phyloP scores from a whole-genome alignment of 2,329 filamentous ascomycete genomes.

The Botryosphaeria dothidea region DNA sequence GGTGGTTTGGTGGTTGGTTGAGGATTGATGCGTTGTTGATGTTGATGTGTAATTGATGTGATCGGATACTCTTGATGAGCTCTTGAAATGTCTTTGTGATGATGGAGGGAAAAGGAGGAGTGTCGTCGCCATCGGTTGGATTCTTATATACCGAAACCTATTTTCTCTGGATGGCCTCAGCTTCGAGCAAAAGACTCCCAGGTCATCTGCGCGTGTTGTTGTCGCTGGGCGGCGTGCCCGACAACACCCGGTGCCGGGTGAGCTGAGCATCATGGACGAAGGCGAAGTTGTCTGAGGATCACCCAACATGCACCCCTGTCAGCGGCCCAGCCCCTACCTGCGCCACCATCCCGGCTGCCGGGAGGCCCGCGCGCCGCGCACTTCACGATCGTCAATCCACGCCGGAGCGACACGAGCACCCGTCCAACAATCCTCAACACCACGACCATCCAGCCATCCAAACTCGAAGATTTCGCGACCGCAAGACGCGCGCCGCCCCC shows the following conservation, averaged over 20 bases:
- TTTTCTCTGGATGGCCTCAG: neutral
- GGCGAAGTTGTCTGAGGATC: slow-evolving; percentile 15
- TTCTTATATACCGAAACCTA: neutral
- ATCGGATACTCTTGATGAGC: neutral
- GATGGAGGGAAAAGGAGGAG: neutral
- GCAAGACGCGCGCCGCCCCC: neutral
- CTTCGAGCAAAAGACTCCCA: neutral
- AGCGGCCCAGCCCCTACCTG: neutral
- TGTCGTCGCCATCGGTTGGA: neutral
- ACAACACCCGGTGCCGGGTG: slow-evolving; percentile 1
- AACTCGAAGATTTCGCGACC: neutral
- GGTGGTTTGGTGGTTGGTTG: neutral
- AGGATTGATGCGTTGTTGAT: neutral
- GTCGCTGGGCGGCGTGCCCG: neutral
- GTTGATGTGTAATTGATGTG: neutral
- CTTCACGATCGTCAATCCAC: slow-evolving; percentile 2
- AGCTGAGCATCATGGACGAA: slow-evolving; percentile 8
- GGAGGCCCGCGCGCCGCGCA: neutral
- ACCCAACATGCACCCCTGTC: slow-evolving; percentile 5
- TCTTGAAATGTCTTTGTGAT: neutral
- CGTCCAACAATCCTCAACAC: slow-evolving; percentile 9
- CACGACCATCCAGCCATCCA: slow-evolving; percentile 2
- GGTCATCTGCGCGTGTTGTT: slow-evolving; percentile 13
- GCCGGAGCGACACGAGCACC: neutral
- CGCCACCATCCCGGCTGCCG: slow-evolving; percentile 13